These are phyloP conservation scores for Phyllosticta paracitricarpa DNA, from an alignment of 2,329 filamentous ascomycete genomes.

Conservation along the genomic window DNA sequence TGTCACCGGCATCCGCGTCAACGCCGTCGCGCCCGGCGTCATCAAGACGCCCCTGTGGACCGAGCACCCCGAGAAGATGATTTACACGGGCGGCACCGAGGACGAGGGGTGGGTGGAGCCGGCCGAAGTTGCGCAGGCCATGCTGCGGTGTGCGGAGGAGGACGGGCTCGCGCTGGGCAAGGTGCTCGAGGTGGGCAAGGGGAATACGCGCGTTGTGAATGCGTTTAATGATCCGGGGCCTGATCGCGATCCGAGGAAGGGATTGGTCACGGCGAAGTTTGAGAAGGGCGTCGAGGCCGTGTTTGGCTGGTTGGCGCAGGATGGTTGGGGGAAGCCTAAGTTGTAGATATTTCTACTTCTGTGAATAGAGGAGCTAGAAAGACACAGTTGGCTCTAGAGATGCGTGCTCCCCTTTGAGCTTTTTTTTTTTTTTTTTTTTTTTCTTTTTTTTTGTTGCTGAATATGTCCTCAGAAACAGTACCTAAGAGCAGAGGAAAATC, in stretches of 20 bases:
- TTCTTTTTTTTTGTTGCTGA: too few relatives aligned
- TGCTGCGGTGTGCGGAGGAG: conserved; percentile 43
- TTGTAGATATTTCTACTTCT: background rate
- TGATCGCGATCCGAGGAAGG: conserved; percentile 24
- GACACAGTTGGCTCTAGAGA: too few relatives aligned
- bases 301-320: conserved; percentile 36
- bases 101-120: conserved; percentile 49
- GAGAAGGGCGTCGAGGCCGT: conserved; percentile 37
- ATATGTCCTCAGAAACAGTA: too few relatives aligned
- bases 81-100: conserved; percentile 35
- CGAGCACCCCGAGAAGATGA: conserved; percentile 50
- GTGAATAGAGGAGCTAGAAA: background rate
- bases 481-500: too few relatives aligned
- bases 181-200: conserved; percentile 47
- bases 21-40: conserved; percentile 49
- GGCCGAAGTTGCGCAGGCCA: conserved; percentile 50
- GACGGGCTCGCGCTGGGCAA: conserved; percentile 36
- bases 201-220: conserved; percentile 40
- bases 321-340: conserved; percentile 36
- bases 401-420: too few relatives aligned
- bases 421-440: too few relatives aligned
- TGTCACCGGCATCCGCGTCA: conserved; percentile 44
- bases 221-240: conserved; percentile 46
- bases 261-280: conserved; percentile 37
- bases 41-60: conserved; percentile 55